Base-by-base conservation (phyloP, 139 green algal species). In the Asterochloris erici region DNA sequence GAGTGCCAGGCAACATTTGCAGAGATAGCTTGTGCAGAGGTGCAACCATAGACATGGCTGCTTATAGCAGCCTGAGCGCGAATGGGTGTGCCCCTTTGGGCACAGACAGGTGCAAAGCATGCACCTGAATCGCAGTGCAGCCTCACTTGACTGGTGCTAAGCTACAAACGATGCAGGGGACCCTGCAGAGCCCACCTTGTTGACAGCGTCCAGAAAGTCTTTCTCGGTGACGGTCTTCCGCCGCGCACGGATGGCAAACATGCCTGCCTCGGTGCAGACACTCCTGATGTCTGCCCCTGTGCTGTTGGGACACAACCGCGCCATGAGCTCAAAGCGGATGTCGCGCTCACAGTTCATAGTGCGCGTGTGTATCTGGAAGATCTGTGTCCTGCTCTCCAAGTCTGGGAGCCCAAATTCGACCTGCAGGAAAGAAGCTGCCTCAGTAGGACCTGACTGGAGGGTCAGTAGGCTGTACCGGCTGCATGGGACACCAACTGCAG, bases 221-320 rank as follows among this genome's bases (percentile, higher is more conserved):
- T 99, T 98, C 87, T 99, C 97, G 14, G 93, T 98, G 19, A 99
- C 97, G 21, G 96, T 99, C 88, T 99, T 99, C 63, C 97, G 87
- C 14, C 96, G 89, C 63, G 96, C 90, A 16, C 94, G 85, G 82
- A 98, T 97, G 70, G 94, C 94, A 84, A 92, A 98, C 96, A 98
- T 98, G 79, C 96, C 96, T 17, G 97, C 96, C 90, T 99, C 97
- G 2, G 97, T 99, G 86, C 94, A 98, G 62, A 98, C 96, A 64
- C 85, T 94, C 62, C 96, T 89, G 83, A 99, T 98, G 88, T 99
- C 97, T 11, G 97, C 97, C 47, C 96, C 96, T 0, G 96, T 99
- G 71, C 86, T 90, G 90, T 98, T 98, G 82, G 96, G 96, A 87
- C 96, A 99, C 54, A 99, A 88, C 21, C 96, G 90, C 26, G 93